phyloP scores from a whole-genome alignment of 2,329 filamentous ascomycete genomes.

The Alternaria conjuncta region DNA sequence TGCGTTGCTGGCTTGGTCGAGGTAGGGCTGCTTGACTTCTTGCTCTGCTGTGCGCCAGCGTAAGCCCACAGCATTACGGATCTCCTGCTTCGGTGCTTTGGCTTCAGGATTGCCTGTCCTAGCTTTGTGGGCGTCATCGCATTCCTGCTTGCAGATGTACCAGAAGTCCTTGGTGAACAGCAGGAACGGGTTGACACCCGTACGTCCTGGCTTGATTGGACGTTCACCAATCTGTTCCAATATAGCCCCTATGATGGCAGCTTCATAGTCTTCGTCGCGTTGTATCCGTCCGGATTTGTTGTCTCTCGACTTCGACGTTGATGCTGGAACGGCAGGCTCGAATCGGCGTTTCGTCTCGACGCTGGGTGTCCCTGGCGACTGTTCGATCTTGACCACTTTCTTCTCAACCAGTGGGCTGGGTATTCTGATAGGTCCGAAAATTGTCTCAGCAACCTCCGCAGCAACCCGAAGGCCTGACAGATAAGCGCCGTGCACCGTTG shows the following conservation, averaged over 20 bases:
- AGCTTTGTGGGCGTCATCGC: slow-evolving; percentile 69
- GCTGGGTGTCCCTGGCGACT: slow-evolving; percentile 14
- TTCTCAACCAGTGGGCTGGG: slow-evolving; percentile 75
- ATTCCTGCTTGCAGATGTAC: slow-evolving; percentile 67
- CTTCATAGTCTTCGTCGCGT: slow-evolving; percentile 59
- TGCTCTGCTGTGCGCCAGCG: slow-evolving; percentile 84
- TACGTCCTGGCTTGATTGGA: slow-evolving; percentile 73
- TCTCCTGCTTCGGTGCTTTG: slow-evolving; percentile 73
- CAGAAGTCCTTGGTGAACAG: slow-evolving; percentile 83
- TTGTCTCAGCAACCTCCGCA: slow-evolving; percentile 78
- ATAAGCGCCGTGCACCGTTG: slow-evolving; percentile 96
- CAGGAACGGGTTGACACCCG: slow-evolving; percentile 83
- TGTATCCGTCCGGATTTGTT: slow-evolving; percentile 33
- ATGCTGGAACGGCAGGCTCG: slow-evolving; percentile 20
- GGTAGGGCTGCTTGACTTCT: slow-evolving; percentile 77
- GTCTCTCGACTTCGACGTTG: slow-evolving; percentile 8
- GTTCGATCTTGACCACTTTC: slow-evolving; percentile 52
- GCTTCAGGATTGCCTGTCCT: slow-evolving; percentile 70
- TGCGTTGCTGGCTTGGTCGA: slow-evolving; percentile 74
- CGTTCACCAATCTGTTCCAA: slow-evolving; percentile 72
- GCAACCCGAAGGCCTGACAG: slow-evolving; percentile 90
- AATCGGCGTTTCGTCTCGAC: slow-evolving; percentile 33
- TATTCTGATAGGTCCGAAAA: slow-evolving; percentile 82
- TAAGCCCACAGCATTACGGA: slow-evolving; percentile 82
- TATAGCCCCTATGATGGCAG: slow-evolving; percentile 64